Conservation (phyloP, 768 basidiomycete species). For the Clitopilus hobsonii region DNA sequence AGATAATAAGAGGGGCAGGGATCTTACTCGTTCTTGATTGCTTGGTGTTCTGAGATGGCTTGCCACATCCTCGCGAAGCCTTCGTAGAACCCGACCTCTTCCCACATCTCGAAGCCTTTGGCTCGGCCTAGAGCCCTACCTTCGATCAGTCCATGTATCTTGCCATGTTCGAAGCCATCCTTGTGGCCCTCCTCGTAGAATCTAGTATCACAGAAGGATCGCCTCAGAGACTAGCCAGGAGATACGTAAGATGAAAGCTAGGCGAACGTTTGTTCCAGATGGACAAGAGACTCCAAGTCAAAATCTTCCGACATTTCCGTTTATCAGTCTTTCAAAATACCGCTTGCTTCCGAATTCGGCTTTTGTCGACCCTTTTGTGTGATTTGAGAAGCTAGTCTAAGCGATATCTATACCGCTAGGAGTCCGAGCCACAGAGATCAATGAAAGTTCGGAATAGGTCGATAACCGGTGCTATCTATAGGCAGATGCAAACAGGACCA, state of each 20-base stretch:
- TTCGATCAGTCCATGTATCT: slow-evolving; percentile 86
- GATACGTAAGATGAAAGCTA: slow-evolving; percentile 3
- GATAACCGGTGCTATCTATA: not conserved
- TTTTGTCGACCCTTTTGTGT: too few relatives aligned
- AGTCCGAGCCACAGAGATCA: not conserved
- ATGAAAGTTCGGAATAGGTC: not conserved
- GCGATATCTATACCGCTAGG: not conserved
- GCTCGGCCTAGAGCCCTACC: slow-evolving; percentile 85
- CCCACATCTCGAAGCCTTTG: slow-evolving; percentile 95
- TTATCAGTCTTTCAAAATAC: not conserved
- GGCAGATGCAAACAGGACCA: not conserved
- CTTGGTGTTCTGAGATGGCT: slow-evolving; percentile 39
- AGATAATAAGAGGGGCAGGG: slow-evolving; percentile 4
- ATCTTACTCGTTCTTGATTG: slow-evolving; percentile 43
- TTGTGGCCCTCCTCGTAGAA: slow-evolving; percentile 79
- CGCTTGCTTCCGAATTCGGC: too few relatives aligned
- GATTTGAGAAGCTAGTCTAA: not conserved
- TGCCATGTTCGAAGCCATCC: slow-evolving; percentile 80
- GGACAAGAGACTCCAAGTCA: slow-evolving; percentile 56
- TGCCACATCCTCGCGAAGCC: slow-evolving; percentile 78
- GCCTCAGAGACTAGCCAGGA: slow-evolving; percentile 7
- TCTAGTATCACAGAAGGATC: slow-evolving; percentile 33
- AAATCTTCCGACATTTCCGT: slow-evolving; percentile 31
- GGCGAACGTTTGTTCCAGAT: slow-evolving; percentile 60
- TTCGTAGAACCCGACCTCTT: slow-evolving; percentile 92